phyloP scores from a whole-genome alignment of 768 basidiomycete species.

The Russula foetens region DNA sequence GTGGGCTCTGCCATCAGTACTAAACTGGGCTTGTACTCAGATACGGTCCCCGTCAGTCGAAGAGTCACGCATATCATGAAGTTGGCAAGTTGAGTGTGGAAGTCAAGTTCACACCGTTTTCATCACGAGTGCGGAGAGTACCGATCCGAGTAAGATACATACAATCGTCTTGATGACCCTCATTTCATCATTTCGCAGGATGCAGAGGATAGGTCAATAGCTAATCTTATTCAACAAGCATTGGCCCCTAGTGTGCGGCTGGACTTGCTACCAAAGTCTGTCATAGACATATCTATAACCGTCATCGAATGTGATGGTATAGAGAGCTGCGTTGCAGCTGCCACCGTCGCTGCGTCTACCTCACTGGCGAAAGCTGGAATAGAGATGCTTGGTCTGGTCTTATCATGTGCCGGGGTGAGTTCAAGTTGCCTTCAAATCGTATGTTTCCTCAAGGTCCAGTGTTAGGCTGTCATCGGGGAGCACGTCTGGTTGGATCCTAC shows the following conservation, averaged over 20 bases:
- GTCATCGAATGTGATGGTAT: slow-evolving; percentile 89
- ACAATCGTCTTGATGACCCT: not conserved
- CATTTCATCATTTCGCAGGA: slow-evolving; percentile 47
- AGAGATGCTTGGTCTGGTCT: slow-evolving; percentile 82
- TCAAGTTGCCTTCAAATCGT: not conserved
- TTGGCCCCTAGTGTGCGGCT: slow-evolving; percentile 77
- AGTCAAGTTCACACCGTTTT: slow-evolving; percentile 95
- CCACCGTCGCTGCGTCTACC: slow-evolving; percentile 78
- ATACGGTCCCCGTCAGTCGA: slow-evolving; percentile 81
- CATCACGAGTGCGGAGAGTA: slow-evolving; percentile 65
- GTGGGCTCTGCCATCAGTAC: not conserved
- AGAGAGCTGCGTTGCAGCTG: slow-evolving; percentile 80
- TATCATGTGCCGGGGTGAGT: slow-evolving; percentile 73
- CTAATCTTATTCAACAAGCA: slow-evolving; percentile 78
- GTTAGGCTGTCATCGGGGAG: slow-evolving; percentile 46
- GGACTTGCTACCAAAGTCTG: slow-evolving; percentile 89
- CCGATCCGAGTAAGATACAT: slow-evolving; percentile 68
- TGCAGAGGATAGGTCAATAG: slow-evolving; percentile 84
- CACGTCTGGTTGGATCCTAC: slow-evolving; percentile 79
- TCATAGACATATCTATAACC: slow-evolving; percentile 84
- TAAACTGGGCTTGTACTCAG: slow-evolving; percentile 29
- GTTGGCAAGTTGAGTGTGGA: slow-evolving; percentile 88
- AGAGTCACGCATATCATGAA: slow-evolving; percentile 74
- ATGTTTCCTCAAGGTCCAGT: slow-evolving; percentile 9
- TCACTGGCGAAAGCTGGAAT: slow-evolving; percentile 92